Conservation (phyloP, 768 basidiomycete species). For the Amanita rimosa region DNA sequence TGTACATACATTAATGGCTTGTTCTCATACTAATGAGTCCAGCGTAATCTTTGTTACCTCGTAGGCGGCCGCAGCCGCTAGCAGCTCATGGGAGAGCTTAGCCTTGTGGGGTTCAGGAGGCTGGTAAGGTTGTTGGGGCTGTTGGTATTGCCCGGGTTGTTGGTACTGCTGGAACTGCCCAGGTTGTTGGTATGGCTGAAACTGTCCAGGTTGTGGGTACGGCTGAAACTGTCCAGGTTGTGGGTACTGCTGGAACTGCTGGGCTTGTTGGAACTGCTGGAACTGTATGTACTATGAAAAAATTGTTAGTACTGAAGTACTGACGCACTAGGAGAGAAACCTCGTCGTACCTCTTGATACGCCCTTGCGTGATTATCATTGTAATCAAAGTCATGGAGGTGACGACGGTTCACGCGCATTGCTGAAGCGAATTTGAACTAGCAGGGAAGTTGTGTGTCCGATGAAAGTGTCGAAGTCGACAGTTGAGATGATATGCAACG, state of each 20-base stretch:
- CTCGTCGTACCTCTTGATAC: conserved; percentile 43
- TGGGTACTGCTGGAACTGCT: too few species aligned
- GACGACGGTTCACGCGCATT: not conserved
- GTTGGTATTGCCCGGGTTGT: too few species aligned
- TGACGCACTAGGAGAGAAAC: not conserved
- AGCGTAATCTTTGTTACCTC: conserved; percentile 27
- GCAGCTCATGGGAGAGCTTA: conserved; percentile 49
- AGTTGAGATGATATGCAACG: too few species aligned
- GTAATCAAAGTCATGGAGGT: conserved; percentile 2
- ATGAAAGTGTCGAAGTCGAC: too few species aligned
- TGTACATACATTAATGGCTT: conserved; percentile 11
- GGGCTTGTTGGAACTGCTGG: too few species aligned
- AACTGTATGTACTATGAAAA: conserved; percentile 22
- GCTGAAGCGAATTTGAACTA: not conserved
- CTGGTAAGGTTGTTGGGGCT: conserved; percentile 10
- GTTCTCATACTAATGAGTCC: not conserved
- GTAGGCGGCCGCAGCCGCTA: conserved; percentile 57
- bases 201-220: too few species aligned
- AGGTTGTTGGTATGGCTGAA: too few species aligned
- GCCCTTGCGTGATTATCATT: conserved; percentile 31
- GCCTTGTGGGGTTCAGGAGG: conserved; percentile 42
- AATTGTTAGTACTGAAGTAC: not conserved
- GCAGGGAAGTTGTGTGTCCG: too few species aligned
- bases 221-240: not conserved
- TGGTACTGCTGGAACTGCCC: too few species aligned